Conservation (phyloP, 2,329 filamentous ascomycete genomes). For the Penicillium palitans region DNA sequence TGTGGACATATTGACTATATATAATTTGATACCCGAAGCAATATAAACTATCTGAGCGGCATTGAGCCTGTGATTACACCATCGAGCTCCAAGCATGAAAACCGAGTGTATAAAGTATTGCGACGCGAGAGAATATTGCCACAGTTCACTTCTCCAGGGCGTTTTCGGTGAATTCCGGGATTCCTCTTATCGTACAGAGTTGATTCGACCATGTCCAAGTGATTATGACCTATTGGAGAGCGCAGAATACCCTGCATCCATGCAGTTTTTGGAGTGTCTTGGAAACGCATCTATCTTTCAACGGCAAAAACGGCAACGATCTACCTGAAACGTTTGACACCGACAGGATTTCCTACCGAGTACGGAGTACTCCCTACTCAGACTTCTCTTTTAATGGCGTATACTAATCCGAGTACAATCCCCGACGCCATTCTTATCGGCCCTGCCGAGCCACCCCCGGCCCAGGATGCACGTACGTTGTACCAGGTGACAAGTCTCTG, state of each 20-base stretch:
- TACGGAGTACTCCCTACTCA: not conserved
- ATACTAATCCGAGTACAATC: not conserved
- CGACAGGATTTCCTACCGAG: too few species aligned
- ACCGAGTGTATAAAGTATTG: slow-evolving; percentile 19
- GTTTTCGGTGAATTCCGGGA: not conserved
- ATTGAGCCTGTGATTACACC: not conserved
- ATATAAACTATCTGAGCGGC: not conserved
- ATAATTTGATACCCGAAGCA: not conserved
- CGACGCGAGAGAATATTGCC: slow-evolving; percentile 44
- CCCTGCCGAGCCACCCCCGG: slow-evolving; percentile 9
- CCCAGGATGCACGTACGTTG: slow-evolving; percentile 5
- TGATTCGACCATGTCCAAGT: not conserved
- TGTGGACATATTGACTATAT: slow-evolving; percentile 1
- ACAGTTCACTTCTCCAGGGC: slow-evolving; percentile 24
- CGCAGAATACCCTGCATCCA: not conserved
- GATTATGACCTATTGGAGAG: not conserved
- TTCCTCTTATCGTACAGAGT: not conserved
- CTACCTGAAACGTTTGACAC: not conserved
- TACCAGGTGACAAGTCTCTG: not conserved
- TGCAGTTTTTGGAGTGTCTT: not conserved
- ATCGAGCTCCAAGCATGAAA: not conserved
- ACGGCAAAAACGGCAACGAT: too few species aligned
- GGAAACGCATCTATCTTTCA: not conserved
- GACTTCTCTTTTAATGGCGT: too few species aligned
- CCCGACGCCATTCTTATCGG: slow-evolving; percentile 39